These are phyloP conservation scores for Cenchrus americanus DNA, from an alignment of 176 grass and related monocot species.

Conservation along the genomic window DNA sequence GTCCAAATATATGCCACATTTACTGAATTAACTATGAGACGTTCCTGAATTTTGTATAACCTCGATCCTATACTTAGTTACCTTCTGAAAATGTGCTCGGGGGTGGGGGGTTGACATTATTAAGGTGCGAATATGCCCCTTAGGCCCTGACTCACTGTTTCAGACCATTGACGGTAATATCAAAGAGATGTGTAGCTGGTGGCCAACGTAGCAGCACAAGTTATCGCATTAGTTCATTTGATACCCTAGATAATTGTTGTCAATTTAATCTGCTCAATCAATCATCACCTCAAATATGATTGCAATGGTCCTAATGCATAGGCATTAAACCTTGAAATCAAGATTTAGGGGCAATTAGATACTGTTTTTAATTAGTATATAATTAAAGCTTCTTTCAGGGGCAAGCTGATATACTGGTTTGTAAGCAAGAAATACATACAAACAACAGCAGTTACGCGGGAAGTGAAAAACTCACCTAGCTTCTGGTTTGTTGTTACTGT, in stretches of 20 bases:
- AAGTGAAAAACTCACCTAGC: slow-evolving; percentile 43
- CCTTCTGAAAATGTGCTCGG: too few relatives aligned
- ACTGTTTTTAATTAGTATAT: not conserved
- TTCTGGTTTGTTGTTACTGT: not conserved
- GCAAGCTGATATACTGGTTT: not conserved
- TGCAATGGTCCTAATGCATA: not conserved
- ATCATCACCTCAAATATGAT: not conserved
- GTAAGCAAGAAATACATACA: not conserved
- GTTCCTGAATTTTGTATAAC: not conserved
- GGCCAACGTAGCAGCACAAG: not conserved
- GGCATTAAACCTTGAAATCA: not conserved
- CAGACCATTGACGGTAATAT: not conserved
- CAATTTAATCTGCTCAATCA: not conserved
- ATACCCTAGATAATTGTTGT: not conserved
- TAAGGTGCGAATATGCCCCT: too few relatives aligned
- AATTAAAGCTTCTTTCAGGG: not conserved
- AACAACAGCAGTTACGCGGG: not conserved
- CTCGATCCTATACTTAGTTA: not conserved
- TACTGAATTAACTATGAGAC: not conserved
- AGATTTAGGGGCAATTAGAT: not conserved
- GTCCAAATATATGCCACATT: slow-evolving; percentile 1
- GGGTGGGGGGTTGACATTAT: too few relatives aligned
- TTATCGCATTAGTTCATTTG: not conserved
- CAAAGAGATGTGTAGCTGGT: not conserved
- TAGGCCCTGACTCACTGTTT: not conserved